These are phyloP conservation scores for Cladosporium sphaerospermum DNA, from an alignment of 2,329 filamentous ascomycete species.

Conservation along the genomic window DNA sequence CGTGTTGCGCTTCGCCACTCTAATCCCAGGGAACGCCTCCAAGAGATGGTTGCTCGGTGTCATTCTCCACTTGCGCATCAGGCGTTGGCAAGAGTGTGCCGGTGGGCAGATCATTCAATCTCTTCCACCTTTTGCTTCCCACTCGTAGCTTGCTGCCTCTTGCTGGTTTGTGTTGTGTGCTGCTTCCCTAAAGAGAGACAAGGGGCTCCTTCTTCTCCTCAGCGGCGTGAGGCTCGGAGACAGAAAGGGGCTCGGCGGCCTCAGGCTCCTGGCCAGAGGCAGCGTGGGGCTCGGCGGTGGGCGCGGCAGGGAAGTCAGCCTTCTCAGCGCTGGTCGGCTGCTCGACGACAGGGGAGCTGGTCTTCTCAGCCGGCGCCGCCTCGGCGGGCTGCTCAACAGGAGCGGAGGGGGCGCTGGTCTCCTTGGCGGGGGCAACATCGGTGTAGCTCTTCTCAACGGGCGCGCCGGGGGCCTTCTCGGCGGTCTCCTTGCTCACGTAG, in stretches of 20 bases:
- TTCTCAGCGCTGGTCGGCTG: constrained; percentile 10
- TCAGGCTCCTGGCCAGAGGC: not conserved
- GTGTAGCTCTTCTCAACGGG: constrained; percentile 14
- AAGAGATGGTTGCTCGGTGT: not conserved
- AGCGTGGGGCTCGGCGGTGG: constrained; percentile 2
- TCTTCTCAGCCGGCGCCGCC: not conserved
- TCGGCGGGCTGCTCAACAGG: constrained; percentile 6
- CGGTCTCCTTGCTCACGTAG: constrained; percentile 30
- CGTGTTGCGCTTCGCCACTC: not conserved
- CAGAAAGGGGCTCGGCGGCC: not conserved
- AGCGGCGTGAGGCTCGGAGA: not conserved
- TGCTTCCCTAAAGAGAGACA: not conserved
- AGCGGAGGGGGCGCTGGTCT: constrained; percentile 1
- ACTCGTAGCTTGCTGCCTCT: not conserved
- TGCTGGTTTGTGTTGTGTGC: not conserved
- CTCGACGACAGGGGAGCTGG: constrained; percentile 4
- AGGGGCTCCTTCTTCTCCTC: constrained; percentile 10
- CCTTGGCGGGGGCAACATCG: constrained; percentile 1
- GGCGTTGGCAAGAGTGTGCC: not conserved
- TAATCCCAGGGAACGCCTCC: not conserved
- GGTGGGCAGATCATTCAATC: not conserved
- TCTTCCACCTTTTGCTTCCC: constrained; percentile 2
- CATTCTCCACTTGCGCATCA: not conserved
- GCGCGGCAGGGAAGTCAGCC: constrained; percentile 14
- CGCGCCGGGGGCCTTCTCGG: constrained; percentile 19